Conservation (phyloP, 73 alveolate species). For the Tetrahymena elliotti region DNA sequence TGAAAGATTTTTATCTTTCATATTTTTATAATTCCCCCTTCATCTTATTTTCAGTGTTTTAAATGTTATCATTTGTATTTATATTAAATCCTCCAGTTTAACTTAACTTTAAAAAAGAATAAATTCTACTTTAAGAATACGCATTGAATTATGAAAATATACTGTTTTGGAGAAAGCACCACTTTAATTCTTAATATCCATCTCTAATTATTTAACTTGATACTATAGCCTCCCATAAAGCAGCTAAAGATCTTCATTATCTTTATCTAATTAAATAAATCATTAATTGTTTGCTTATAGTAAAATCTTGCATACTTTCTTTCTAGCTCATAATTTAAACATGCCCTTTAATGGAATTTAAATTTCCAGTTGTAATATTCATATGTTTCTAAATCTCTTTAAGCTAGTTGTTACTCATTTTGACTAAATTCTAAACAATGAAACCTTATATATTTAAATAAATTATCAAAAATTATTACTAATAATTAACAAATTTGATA, state of each 20-base stretch:
- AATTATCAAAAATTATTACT: background rate
- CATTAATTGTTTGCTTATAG: background rate
- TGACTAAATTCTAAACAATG: background rate
- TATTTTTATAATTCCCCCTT: background rate
- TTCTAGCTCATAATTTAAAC: background rate
- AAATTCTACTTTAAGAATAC: background rate
- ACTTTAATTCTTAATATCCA: background rate
- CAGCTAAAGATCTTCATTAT: background rate
- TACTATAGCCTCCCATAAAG: background rate
- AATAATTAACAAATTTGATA: background rate
- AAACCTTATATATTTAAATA: background rate
- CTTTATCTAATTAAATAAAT: background rate
- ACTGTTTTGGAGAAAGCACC: background rate
- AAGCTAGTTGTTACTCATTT: background rate
- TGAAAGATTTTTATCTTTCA: background rate
- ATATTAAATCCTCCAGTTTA: background rate
- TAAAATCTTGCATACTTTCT: background rate
- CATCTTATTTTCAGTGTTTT: background rate
- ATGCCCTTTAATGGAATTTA: background rate
- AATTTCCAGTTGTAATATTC: background rate
- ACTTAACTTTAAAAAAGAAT: background rate
- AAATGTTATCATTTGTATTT: background rate
- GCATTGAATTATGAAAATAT: background rate
- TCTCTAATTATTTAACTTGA: background rate
- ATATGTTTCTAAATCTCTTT: background rate